These are phyloP conservation scores for Cornus kousa DNA, from an alignment of 148 eudicot species.

Conservation along the genomic window DNA sequence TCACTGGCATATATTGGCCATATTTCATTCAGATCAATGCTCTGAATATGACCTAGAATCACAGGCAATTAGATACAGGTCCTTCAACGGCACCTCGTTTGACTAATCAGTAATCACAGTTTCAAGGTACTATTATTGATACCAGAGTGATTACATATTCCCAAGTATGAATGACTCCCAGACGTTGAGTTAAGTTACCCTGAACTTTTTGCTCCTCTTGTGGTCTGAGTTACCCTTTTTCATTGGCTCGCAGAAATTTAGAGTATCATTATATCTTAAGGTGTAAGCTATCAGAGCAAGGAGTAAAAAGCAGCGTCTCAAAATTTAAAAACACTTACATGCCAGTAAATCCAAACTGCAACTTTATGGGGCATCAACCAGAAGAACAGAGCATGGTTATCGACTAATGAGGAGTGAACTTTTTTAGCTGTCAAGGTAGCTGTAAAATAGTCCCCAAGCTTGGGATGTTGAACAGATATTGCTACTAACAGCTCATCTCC, in stretches of 20 bases:
- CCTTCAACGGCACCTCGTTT: too few relatives aligned
- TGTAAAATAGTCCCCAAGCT: slow-evolving; percentile 68
- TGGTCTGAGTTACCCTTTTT: too few relatives aligned
- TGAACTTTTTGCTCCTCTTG: too few relatives aligned
- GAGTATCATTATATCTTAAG: not conserved
- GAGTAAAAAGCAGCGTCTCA: not conserved
- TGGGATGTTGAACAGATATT: slow-evolving; percentile 68
- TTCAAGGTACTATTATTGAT: too few relatives aligned
- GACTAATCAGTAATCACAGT: too few relatives aligned
- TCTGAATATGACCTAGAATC: too few relatives aligned
- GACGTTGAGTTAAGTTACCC: too few relatives aligned
- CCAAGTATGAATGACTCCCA: too few relatives aligned
- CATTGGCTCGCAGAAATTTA: not conserved
- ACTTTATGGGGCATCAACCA: slow-evolving; percentile 99
- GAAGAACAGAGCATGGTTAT: slow-evolving; percentile 56
- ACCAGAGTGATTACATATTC: too few relatives aligned
- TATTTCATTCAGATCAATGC: too few relatives aligned
- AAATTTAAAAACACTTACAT: slow-evolving; percentile 51
- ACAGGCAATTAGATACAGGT: too few relatives aligned
- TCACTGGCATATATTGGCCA: too few relatives aligned
- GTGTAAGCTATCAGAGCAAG: not conserved
- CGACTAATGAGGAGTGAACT: slow-evolving; percentile 37
- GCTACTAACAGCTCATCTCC: slow-evolving; percentile 55
- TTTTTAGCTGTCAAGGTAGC: slow-evolving; percentile 71
- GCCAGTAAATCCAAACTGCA: slow-evolving; percentile 96